Evolutionary conservation across 2,329 filamentous ascomycete species (phyloP).

Genomic region (Phialophora tarda): DNA sequence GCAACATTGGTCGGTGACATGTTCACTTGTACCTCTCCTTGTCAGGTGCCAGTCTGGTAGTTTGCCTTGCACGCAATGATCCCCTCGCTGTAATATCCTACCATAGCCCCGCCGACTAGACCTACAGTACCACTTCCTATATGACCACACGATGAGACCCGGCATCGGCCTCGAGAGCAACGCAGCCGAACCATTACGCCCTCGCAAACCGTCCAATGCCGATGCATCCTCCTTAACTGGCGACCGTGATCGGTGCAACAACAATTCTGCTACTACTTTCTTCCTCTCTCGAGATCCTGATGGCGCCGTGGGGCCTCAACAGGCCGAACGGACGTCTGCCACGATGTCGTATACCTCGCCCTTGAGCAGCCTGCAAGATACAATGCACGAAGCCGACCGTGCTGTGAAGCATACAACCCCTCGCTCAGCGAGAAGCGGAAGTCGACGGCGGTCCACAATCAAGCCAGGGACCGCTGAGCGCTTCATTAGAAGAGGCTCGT

Average conservation of each 20-base stretch:
- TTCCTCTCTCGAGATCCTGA: constrained; percentile 63
- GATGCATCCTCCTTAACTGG: constrained; percentile 44
- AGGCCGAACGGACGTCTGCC: constrained; percentile 17
- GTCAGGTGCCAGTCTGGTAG: constrained; percentile 7
- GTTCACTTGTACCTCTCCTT: constrained; percentile 11
- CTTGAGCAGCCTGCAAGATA: constrained; percentile 44
- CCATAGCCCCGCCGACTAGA: constrained; percentile 6
- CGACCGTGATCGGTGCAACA: constrained; percentile 33
- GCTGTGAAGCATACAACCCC: constrained; percentile 35
- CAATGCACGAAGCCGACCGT: constrained; percentile 44
- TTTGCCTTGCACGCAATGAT: background rate
- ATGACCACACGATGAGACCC: constrained; percentile 43
- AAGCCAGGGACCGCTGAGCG: constrained; percentile 36
- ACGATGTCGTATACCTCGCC: constrained; percentile 11
- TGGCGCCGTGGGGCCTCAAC: constrained; percentile 38
- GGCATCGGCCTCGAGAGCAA: constrained; percentile 45
- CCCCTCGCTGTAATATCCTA: background rate
- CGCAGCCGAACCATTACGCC: constrained; percentile 38
- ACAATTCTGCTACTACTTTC: constrained; percentile 60
- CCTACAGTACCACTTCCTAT: constrained; percentile 40
- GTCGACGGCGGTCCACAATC: constrained; percentile 38
- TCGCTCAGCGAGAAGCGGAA: constrained; percentile 41
- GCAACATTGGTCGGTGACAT: constrained; percentile 19
- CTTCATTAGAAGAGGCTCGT: constrained; percentile 25
- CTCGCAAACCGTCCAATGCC: constrained; percentile 43